These are phyloP conservation scores for Neotropicomus parvogracilis DNA, from an alignment of 1,284 basidiomycete genomes.

Conservation along the genomic window DNA sequence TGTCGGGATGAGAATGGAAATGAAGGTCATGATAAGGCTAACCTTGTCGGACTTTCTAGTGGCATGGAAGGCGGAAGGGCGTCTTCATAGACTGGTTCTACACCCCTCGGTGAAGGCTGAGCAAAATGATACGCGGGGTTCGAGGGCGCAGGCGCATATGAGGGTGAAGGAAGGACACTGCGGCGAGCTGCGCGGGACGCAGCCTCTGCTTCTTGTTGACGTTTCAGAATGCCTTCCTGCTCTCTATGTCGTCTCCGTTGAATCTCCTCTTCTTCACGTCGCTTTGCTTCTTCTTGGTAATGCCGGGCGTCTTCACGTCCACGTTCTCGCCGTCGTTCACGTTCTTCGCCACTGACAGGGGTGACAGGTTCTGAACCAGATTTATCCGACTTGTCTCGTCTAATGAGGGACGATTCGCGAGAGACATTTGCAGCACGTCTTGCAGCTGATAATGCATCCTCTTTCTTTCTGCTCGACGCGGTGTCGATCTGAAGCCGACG, in stretches of 20 bases:
- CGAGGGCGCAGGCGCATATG: constrained; percentile 18
- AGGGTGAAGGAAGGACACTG: constrained; percentile 22
- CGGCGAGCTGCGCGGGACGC: constrained; percentile 29
- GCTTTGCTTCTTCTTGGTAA: constrained; percentile 26
- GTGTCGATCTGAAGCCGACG: constrained; percentile 30
- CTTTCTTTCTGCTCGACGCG: constrained; percentile 22
- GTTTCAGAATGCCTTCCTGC: constrained; percentile 45
- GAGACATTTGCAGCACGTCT: constrained; percentile 29
- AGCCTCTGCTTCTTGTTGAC: constrained; percentile 42
- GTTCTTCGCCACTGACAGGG: constrained; percentile 28
- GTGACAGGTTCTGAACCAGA: constrained; percentile 27
- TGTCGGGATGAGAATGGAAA: constrained; percentile 28
- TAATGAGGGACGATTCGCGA: constrained; percentile 24
- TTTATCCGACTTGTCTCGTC: constrained; percentile 27
- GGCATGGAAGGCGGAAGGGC: constrained; percentile 37
- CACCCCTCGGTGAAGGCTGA: constrained; percentile 25
- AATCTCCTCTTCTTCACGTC: constrained; percentile 34
- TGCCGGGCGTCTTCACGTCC: constrained; percentile 19
- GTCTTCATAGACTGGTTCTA: constrained; percentile 24
- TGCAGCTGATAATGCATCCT: constrained; percentile 23
- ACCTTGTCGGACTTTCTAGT: constrained; percentile 43
- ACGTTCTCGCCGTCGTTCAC: constrained; percentile 27
- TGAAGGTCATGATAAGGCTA: constrained; percentile 31
- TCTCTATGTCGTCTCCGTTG: constrained; percentile 36
- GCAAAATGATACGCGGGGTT: constrained; percentile 20